Base-by-base conservation (phyloP, 2,329 filamentous ascomycete genomes). In the Lasiodiplodia sp. region DNA sequence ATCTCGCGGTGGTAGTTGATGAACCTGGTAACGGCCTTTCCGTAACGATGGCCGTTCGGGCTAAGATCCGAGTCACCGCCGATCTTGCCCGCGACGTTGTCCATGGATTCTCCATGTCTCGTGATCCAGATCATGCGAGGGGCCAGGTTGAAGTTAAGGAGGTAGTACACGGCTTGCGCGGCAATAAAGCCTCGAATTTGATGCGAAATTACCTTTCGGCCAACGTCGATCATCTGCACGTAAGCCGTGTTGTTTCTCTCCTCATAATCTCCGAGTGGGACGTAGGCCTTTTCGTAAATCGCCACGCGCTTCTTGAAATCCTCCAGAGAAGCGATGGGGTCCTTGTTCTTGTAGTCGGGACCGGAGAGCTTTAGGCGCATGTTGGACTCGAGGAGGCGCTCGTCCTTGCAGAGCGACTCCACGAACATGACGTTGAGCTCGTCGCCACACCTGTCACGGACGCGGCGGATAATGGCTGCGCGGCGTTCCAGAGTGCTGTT, bases 101-200 rank as follows among this genome's bases (percentile, higher is more conserved):
- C 96, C 70, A 88, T 78, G 68, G 94, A 97, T 80, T 97, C 92
- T 52, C 96, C 96, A 77, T 98, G 96, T 63, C 96, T 86, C 1
- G 96, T 98, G 77, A 99, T 96, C 96, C 96, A 99, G 70, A 99
- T 98, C 79, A 97, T 95, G 67, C 96, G 88, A 0, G 96, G 94
- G 0, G 95, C 93, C 18, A 99, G 87, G 75, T 99, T 98, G 85
- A 99, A 99, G 74, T 97, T 98, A 56, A 96, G 91, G 11, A 99
- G 86, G 75, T 98, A 99, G 72, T 94, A 97, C 68, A 96, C 94
- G 67, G 97, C 96, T 71, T 96, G 93, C 49, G 92, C 92, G 68
- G 94, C 94, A 60, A 99, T 85, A 79, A 99, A 99, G 6, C 96
- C 96, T 72, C 91, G 91, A 70, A 97, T 89, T 71, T 96, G 92